These are phyloP conservation scores for Magnolia changhungtana DNA, from an alignment of 164 flowering plant genomes.

Conservation along the genomic window DNA sequence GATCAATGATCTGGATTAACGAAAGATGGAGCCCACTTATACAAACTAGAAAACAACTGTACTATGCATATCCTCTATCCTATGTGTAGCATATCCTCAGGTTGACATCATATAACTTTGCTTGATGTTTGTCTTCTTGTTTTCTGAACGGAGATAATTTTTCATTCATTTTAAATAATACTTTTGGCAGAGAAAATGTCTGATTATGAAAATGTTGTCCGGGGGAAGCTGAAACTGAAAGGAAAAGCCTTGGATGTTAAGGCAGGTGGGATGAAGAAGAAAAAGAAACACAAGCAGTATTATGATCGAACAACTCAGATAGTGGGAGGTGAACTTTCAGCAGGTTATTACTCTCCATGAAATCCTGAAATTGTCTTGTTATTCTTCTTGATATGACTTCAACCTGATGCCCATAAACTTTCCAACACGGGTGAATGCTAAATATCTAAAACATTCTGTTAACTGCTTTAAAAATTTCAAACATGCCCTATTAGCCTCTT, in stretches of 20 bases:
- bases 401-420: neutral
- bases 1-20: no score
- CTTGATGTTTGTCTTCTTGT: neutral
- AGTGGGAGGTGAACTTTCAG: slow-evolving; percentile 30
- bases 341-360: slow-evolving; percentile 25
- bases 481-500: neutral
- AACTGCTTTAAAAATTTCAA: neutral
- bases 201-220: slow-evolving; percentile 62
- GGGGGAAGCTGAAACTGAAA: slow-evolving; percentile 74
- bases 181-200: slow-evolving; percentile 39
- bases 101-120: neutral
- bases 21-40: no score
- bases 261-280: slow-evolving; percentile 69
- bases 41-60: neutral
- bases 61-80: neutral
- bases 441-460: neutral
- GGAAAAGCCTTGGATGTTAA: slow-evolving; percentile 77
- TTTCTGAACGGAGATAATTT: neutral
- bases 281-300: slow-evolving; percentile 48
- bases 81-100: neutral
- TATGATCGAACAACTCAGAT: slow-evolving; percentile 32
- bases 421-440: neutral
- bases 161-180: no score
- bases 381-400: neutral
- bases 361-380: neutral